Base-by-base conservation (phyloP, 208 protist genomes). In the Crithidia bombi region DNA sequence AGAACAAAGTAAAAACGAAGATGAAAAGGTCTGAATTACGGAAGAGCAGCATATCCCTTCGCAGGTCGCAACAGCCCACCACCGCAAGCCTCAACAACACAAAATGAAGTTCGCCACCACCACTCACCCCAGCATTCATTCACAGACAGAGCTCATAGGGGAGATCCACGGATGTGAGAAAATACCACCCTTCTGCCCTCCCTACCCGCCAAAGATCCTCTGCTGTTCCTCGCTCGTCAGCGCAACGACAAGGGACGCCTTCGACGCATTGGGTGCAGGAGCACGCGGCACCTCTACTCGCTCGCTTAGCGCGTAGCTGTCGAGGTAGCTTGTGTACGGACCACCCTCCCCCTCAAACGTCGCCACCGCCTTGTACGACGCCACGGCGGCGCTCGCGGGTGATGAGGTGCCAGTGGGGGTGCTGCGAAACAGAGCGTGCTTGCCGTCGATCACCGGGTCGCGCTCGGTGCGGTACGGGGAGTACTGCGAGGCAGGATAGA, bases 401-500 rank as follows among this genome's bases (percentile, higher is more conserved):
- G 71, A 46, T 3, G 71, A 52, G 19, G 64, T 25, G 12, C 14
- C n/a, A 0, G 39, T 32, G 2, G 64, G 25, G 14, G 47, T 25
- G 35, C 28, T 32, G 10, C 46, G 64, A 41, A 54, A 67, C 5
- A 70, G 57, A 9, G 64, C 41, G 12, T 50, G 71, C 33, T 35
- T 57, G 38, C 41, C 67, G 41, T 62, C 33, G 21, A 30, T 55
- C 17, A 91, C 69, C 25, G 91, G 87, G 58, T 96, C 91, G 7
- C 86, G 77, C 17, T 71, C 56, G n/a, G 65, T 39, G 15, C 87
- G 73, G 61, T 88, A 89, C 2, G 91, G 91, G 11, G 81, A 92
- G 78, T 96, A 96, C 43, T 86, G 67, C 14, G 79, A 82, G 12
- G 80, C 32, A 0, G 82, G 80, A 51, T 96, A 96, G 14, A 92